phyloP scores from a whole-genome alignment of 805 yeast genomes.

The Torulaspora microellipsoides region DNA sequence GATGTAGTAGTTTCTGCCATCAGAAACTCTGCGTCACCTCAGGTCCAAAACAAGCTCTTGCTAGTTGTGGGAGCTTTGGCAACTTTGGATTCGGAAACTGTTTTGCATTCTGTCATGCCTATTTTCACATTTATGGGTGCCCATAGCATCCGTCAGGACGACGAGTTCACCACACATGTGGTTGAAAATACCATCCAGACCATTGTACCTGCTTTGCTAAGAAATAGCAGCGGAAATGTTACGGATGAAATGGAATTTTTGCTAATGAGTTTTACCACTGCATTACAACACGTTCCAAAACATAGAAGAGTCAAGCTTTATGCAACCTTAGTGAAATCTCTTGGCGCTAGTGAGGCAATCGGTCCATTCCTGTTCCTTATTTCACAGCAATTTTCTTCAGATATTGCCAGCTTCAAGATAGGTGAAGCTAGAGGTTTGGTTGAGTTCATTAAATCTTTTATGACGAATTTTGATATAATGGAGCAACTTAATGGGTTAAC shows the following conservation, averaged over 20 bases:
- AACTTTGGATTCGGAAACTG: conserved; percentile 81
- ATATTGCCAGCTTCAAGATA: conserved; percentile 49
- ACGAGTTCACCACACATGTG: conserved; percentile 87
- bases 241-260: conserved; percentile 75
- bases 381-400: conserved; percentile 68
- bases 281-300: conserved; percentile 92
- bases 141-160: conserved; percentile 93
- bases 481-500: conserved; percentile 60
- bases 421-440: conserved; percentile 63
- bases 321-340: conserved; percentile 68
- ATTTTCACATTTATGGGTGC: conserved; percentile 99
- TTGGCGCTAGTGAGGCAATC: conserved; percentile 63
- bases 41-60: conserved; percentile 84
- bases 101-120: conserved; percentile 97
- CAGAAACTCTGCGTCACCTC: conserved; percentile 85
- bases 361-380: conserved; percentile 71
- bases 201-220: conserved; percentile 85
- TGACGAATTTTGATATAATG: conserved; percentile 59
- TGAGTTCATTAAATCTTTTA: conserved; percentile 68
- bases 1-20: conserved; percentile 89
- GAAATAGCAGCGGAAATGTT: conserved; percentile 37
- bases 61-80: conserved; percentile 86
- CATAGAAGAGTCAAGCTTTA: conserved; percentile 89
- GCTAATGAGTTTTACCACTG: conserved; percentile 85
- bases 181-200: conserved; percentile 86